Conservation (phyloP, 148 eudicot genomes). For the Agrostemma githago region DNA sequence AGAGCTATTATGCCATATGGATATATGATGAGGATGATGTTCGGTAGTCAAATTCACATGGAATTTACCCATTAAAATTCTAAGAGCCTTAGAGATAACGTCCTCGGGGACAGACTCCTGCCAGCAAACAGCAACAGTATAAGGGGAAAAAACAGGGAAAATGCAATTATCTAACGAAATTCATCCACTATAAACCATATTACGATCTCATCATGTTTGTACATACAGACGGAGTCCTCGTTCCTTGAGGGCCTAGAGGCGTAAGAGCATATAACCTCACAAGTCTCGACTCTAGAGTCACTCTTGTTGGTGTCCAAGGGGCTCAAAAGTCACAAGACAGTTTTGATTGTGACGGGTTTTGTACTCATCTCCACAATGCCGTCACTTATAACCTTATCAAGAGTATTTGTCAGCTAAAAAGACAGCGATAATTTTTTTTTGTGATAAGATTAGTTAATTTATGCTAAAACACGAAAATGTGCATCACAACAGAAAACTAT, state of each 20-base stretch:
- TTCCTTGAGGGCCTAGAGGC: neutral
- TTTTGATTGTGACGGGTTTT: neutral
- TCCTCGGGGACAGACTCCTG: slow-evolving; percentile 61
- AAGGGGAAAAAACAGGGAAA: slow-evolving; percentile 15
- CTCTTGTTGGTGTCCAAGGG: neutral
- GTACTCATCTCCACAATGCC: neutral
- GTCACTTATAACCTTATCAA: neutral
- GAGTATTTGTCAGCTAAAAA: neutral
- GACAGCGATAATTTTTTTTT: neutral
- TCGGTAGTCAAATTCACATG: slow-evolving; percentile 2
- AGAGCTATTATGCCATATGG: neutral
- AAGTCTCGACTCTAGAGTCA: neutral
- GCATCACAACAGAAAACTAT: neutral
- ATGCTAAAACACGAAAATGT: neutral
- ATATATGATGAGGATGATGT: no score
- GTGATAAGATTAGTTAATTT: neutral
- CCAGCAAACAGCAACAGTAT: slow-evolving; percentile 22
- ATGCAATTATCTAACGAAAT: neutral
- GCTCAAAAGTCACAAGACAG: neutral
- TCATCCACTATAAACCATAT: neutral
- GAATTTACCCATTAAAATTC: slow-evolving; percentile 55
- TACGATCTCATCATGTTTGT: neutral
- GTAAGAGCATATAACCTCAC: neutral
- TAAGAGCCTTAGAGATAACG: slow-evolving; percentile 56
- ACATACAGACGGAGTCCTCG: neutral